Percentiles rank a stretch among this genome's conserved stretches.
Evolutionary conservation across 805 yeast genomes (phyloP).

Genomic region (Suhomyces vadensis): DNA sequence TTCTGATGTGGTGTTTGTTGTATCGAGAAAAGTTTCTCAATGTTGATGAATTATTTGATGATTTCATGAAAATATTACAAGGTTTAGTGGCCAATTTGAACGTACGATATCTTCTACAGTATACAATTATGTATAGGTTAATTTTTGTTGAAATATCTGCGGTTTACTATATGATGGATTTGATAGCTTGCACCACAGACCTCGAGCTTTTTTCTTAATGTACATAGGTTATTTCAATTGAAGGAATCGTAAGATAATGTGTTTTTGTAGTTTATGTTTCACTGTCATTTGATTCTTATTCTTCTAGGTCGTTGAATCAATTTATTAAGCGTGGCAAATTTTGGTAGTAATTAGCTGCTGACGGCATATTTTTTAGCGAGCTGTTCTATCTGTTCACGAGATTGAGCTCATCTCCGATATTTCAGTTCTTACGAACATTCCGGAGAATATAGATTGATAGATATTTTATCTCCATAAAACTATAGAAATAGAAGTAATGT

Average conservation of each 20-base stretch:
- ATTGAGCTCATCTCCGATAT: too few species aligned
- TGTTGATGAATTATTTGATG: background rate
- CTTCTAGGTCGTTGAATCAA: background rate
- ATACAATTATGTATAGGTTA: background rate
- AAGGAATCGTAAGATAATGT: background rate
- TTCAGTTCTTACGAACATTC: too few species aligned
- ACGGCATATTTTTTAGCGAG: too few species aligned
- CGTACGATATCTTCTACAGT: background rate
- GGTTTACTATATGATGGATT: background rate
- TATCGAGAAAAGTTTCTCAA: background rate
- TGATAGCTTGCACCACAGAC: background rate
- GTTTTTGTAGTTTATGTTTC: background rate
- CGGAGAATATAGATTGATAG: too few species aligned
- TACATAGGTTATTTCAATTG: slow-evolving; percentile 1
- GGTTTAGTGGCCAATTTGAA: background rate
- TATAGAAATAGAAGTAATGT: background rate
- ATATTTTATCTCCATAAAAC: background rate
- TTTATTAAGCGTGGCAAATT: too few species aligned
- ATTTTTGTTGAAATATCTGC: too few species aligned
- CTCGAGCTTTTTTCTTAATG: background rate
- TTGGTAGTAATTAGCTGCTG: too few species aligned
- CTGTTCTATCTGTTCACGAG: too few species aligned
- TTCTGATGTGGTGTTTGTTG: background rate
- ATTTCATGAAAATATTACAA: background rate
- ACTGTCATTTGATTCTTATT: background rate